Evolutionary conservation across 192 early-diverging fungal genomes (phyloP).

Genomic region (Rhizophagus sp.): DNA sequence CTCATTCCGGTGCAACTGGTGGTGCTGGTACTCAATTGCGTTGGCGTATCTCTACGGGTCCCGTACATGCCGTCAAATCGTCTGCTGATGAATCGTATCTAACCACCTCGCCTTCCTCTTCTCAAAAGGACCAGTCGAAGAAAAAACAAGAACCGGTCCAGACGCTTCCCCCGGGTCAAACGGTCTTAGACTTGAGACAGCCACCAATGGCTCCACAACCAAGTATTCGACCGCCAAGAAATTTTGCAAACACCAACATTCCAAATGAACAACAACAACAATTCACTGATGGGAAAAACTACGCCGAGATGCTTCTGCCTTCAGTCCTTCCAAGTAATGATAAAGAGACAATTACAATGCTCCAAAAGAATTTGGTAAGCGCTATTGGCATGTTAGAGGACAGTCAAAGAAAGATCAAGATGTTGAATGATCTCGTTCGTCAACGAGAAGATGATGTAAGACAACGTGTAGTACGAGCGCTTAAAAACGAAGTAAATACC

Average conservation of each 20-base stretch:
- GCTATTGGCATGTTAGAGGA: slow-evolving; percentile 28
- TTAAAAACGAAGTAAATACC: slow-evolving; percentile 13
- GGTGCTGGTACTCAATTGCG: background rate
- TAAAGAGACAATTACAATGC: background rate
- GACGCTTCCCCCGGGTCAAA: no score
- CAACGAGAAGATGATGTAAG: slow-evolving; percentile 26
- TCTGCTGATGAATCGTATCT: background rate
- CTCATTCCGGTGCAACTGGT: background rate
- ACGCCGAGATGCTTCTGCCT: slow-evolving; percentile 6
- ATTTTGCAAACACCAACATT: background rate
- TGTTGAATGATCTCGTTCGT: background rate
- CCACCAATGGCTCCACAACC: background rate
- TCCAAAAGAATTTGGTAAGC: slow-evolving; percentile 11
- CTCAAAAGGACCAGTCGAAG: slow-evolving; percentile 1
- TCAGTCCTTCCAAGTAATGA: background rate
- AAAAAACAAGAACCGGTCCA: background rate
- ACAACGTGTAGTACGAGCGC: background rate
- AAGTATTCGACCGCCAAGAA: background rate
- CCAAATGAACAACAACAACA: background rate
- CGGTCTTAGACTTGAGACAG: no score
- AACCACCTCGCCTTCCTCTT: background rate
- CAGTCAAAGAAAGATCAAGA: slow-evolving; percentile 14
- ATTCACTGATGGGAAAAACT: background rate
- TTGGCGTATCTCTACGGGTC: slow-evolving; percentile 28
- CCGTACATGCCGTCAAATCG: background rate